These are phyloP conservation scores for Parathielavia appendiculata DNA, from an alignment of 495 filamentous ascomycete species.

Conservation along the genomic window DNA sequence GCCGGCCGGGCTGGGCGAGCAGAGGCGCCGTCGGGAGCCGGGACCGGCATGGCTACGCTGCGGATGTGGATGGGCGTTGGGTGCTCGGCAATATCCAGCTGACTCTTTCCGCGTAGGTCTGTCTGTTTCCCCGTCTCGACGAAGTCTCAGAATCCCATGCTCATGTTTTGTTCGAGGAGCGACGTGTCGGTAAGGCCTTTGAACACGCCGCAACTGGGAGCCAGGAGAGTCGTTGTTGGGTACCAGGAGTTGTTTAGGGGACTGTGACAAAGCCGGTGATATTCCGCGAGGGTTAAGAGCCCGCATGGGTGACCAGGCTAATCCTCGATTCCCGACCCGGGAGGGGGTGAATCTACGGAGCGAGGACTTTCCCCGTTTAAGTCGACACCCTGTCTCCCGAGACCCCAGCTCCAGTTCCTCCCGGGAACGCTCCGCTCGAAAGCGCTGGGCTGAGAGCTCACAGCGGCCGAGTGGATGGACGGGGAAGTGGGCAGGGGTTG, in stretches of 20 bases:
- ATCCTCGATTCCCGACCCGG: slow-evolving; percentile 14
- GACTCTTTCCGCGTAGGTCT: slow-evolving; percentile 3
- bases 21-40: slow-evolving; percentile 11
- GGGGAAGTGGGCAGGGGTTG: background rate
- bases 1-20: slow-evolving; percentile 24
- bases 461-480: slow-evolving; percentile 3
- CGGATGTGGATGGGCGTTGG: background rate
- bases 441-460: background rate
- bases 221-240: slow-evolving; percentile 6
- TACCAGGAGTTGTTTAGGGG: slow-evolving; percentile 1
- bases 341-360: slow-evolving; percentile 19
- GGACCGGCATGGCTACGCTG: slow-evolving; percentile 19
- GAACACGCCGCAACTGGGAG: slow-evolving; percentile 8
- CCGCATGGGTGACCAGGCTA: slow-evolving; percentile 11
- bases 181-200: slow-evolving; percentile 4
- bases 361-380: slow-evolving; percentile 23
- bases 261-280: slow-evolving; percentile 4
- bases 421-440: slow-evolving; percentile 14
- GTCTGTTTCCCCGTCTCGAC: slow-evolving; percentile 12
- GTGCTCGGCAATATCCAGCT: background rate
- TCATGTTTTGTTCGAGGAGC: slow-evolving; percentile 9
- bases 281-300: slow-evolving; percentile 11
- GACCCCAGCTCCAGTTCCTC: slow-evolving; percentile 1
- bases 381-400: slow-evolving; percentile 16
- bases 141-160: background rate